Conservation (phyloP, 345 rosid genomes). For the Trapa incisa region DNA sequence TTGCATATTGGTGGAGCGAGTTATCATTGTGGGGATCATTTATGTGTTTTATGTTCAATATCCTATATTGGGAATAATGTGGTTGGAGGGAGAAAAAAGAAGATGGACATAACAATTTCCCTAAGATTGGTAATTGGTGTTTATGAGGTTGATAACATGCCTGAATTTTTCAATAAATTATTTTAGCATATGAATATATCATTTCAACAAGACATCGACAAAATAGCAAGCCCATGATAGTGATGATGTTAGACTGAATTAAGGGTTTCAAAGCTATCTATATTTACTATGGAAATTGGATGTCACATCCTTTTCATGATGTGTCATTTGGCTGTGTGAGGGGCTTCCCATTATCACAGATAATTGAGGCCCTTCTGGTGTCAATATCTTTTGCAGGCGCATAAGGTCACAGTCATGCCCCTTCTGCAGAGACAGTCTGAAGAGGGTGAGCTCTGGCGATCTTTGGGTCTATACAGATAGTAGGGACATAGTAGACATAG, state of each 20-base stretch:
- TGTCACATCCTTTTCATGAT: neutral
- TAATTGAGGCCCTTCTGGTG: neutral
- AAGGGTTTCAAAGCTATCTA: too few relatives aligned
- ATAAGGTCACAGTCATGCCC: slow-evolving; percentile 53
- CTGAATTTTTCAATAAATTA: neutral
- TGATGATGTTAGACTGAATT: neutral
- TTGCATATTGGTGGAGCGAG: neutral
- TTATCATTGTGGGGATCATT: neutral
- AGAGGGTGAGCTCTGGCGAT: slow-evolving; percentile 55
- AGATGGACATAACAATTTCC: too few relatives aligned
- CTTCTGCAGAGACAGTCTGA: slow-evolving; percentile 53
- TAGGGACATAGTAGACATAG: slow-evolving; percentile 37
- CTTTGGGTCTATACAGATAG: slow-evolving; percentile 49
- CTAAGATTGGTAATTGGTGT: neutral
- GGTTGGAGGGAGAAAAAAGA: neutral
- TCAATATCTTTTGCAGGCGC: slow-evolving; percentile 27
- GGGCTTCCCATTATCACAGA: neutral
- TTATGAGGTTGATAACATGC: neutral
- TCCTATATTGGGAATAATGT: neutral
- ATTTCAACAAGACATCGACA: neutral
- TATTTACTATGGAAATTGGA: neutral
- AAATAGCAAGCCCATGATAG: neutral
- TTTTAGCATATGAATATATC: neutral
- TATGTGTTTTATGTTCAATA: neutral
- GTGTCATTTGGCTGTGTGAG: neutral